A percentile compares a stretch with the other conserved stretches of the same genome.
Conservation (phyloP, 371 early-diverging fungal genomes). For the Mortierella sp. region DNA sequence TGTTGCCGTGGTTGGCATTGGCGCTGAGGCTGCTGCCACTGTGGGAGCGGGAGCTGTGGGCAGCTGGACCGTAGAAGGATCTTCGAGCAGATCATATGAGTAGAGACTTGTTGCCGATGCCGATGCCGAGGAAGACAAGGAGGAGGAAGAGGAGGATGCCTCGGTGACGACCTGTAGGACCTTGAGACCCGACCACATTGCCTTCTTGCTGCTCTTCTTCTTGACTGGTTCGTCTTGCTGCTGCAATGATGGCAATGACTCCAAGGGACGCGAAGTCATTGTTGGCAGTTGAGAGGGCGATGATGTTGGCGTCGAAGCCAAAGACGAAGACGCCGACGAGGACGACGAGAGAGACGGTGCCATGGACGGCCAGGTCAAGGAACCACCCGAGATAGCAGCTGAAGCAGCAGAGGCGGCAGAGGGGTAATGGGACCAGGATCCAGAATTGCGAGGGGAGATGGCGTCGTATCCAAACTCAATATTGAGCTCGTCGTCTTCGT, state of each 20-base stretch:
- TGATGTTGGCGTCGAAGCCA: neutral
- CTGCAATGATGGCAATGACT: neutral
- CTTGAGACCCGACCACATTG: constrained; percentile 34
- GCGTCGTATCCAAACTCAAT: neutral
- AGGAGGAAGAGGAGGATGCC: neutral
- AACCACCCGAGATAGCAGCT: neutral
- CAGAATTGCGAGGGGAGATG: constrained; percentile 38
- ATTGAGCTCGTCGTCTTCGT: constrained; percentile 20
- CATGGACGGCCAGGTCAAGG: neutral
- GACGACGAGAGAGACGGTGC: neutral
- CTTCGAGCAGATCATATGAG: neutral
- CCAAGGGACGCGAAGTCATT: neutral
- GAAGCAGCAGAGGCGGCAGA: neutral
- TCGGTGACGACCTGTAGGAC: constrained; percentile 26
- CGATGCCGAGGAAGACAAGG: neutral
- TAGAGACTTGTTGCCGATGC: neutral
- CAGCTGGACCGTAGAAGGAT: neutral
- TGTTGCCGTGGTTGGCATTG: neutral
- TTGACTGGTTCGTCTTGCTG: constrained; percentile 9
- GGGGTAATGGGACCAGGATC: constrained; percentile 24
- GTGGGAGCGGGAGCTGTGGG: neutral
- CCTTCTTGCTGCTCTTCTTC: constrained; percentile 21
- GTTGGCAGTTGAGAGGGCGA: constrained; percentile 5
- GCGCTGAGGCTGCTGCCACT: neutral
- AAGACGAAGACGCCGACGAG: neutral